Base-by-base conservation (phyloP, 73 alveolate genomes). In the Durusdinium trenchii region DNA sequence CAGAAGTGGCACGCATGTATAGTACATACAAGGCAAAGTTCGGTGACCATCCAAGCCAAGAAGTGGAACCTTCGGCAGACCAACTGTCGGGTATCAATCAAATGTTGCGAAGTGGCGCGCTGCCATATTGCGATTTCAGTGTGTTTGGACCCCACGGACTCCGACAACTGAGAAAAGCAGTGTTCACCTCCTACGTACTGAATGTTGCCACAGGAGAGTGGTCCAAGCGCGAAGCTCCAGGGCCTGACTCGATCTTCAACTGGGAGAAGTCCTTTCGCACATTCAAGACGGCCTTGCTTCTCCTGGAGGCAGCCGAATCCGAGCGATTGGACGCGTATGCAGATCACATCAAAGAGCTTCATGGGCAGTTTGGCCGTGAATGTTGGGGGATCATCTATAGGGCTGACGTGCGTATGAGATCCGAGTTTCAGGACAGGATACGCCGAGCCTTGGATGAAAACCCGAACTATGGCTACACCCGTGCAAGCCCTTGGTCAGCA, bases 121-220 rank as follows among this genome's bases (percentile, higher is more conserved):
- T 76, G 5, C 86, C 86, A 14, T 76, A 43, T 23, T 54, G 62
- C 61, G 16, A 43, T 60, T 76, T 76, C 61, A 76, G 47, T 60
- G 45, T 43, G 42, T 76, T 76, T 38, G 86, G 86, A 12, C 86
- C 86, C 5, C 61, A 76, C 35, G 86, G 86, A 6, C 54, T 14
- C 14, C 54, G 86, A 7, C 54, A 14, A 1, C 86, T 76, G 42
- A 40, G 86, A 5, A 32, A 20, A 4, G 38, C 5, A 43, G 23
- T 60, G 47, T 76, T 76, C 86, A 76, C 38, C 5, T 54, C 47
- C 62, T 76, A 42, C 40, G 62, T 43, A 4, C 86, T 76, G 42
- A 76, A 76, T 20, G 61, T 76, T 2, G 86, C 86, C n/a, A 76
- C 86, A 38, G 86, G 86, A 6, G 84, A 71, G 51, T 71, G 84